Evolutionary conservation across 805 yeast genomes (phyloP), one percentile per base, ranked within the genome.

Genomic region (Wickerhamiella occidentalis): DNA sequence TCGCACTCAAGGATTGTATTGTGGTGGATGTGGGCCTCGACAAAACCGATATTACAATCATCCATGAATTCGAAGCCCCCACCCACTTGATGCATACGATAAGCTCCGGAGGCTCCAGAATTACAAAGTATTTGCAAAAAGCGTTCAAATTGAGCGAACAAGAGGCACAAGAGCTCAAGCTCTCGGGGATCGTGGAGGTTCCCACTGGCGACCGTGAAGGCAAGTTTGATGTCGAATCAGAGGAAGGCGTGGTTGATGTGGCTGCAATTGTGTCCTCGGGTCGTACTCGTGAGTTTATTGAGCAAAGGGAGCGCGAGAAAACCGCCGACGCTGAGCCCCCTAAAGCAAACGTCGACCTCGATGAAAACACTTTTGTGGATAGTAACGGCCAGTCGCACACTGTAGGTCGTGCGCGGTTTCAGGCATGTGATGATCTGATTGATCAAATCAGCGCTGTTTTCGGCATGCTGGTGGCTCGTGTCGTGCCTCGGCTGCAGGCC

Each of bases 371-470:
- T 6, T 90, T 88, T 61, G 61, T 69, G 26, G 94, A 84, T 64
- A 64, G 73, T 8, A 59, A 64, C 3, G 82, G 85, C 3, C 68
- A 73, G 45, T 67, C 68, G 49, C 61, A 83, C n/a, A 68, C 69
- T 6, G 78, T 90, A n/a, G 97, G 97, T 2, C 83, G 80, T 52
- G 95, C 87, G 67, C 73, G 97, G 58, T 90, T 90, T 65, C 80
- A 76, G 61, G 97, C 96, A 1, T 69, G 82, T 33, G 78, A 74
- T 42, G 70, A 66, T 19, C 71, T 90, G 48, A 72, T 90, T 29
- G 69, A 66, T 3, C 60, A 61, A 19, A 71, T 90, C 18, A 73
- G 82, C 3, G 67, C 66, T 17, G 73, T 74, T 2, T 72, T 85
- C 1, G 77, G 77, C 44, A 64, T 67, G 25, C 68, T 78, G 0